Evolutionary conservation across 2,329 filamentous ascomycete species (phyloP), one percentile per base, ranked within the genome.

Genomic region (Fusarium staphyleae): DNA sequence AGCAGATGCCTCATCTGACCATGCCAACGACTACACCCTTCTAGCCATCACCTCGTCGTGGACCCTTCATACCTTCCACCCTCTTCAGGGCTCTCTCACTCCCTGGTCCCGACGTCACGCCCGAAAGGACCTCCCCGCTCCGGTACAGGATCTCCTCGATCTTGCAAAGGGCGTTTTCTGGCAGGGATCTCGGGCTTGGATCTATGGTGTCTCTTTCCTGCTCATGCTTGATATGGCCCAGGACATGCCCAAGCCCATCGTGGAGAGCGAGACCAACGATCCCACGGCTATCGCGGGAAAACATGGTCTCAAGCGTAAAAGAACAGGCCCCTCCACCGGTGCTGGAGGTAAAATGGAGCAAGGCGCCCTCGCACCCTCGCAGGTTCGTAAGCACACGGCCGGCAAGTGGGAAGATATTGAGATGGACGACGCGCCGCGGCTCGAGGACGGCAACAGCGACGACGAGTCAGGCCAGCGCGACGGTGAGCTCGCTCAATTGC

Each of bases 221-320:
- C 92, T 90, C 76, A 98, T 98, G 93, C 85, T 99, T 55, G 92
- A 98, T 71, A 77, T 96, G 24, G 83, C 84, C 15, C 82, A 83
- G 66, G 88, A 96, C 70, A 81, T 95, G 19, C 68, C 69, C n/a
- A 65, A 69, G 30, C 59, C 67, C 1, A 52, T 61, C 1, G 62
- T 59, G 1, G 66, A 71, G 13, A 60, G 68, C n/a, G 70, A 74
- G 28, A 56, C 73, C 71, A 58, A 62, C 59, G 52, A 65, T 51
- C 40, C 50, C 32, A 44, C 45, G 26, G 36, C 51, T 15, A 15
- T 57, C 12, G 56, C 34, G 45, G 55, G 43, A 48, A 67, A 58
- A 56, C 70, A 62, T 14, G 75, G 72, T 53, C 81, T 67, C 66
- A 86, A 86, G 72, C 78, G 83, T 51, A 86, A 86, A 74, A 77